Percentiles rank a stretch among this genome's conserved stretches.
Evolutionary conservation across 2,329 filamentous ascomycete species (phyloP).

Genomic region (Aspergillus floridensis): DNA sequence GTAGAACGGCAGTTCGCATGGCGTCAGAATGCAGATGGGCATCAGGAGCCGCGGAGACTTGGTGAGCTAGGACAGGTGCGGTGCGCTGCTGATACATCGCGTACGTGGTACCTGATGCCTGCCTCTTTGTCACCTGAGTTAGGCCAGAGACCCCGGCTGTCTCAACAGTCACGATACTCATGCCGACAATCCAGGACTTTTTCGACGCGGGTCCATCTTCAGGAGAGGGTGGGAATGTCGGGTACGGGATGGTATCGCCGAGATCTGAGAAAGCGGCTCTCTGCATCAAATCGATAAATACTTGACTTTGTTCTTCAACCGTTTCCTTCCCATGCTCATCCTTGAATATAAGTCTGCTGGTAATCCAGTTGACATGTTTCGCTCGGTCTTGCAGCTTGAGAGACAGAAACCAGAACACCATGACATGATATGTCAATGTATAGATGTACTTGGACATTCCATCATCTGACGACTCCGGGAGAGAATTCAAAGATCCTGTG

Average conservation of each 20-base stretch:
- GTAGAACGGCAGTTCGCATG: conserved; percentile 43
- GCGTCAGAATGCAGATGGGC: conserved; percentile 39
- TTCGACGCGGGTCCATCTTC: conserved; percentile 43
- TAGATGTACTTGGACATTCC: conserved; percentile 92
- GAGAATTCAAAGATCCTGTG: conserved; percentile 32
- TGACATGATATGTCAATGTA: conserved; percentile 88
- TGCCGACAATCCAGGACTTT: conserved; percentile 52
- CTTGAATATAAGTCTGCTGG: conserved; percentile 74
- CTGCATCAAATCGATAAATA: conserved; percentile 94
- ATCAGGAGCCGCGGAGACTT: conserved; percentile 41
- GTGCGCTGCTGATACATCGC: conserved; percentile 49
- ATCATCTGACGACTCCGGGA: conserved; percentile 51
- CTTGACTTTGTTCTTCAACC: conserved; percentile 87
- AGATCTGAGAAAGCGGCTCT: conserved; percentile 81
- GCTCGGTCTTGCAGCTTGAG: conserved; percentile 79
- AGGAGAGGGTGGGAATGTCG: conserved; percentile 41
- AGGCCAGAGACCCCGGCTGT: conserved; percentile 48
- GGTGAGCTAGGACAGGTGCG: conserved; percentile 45
- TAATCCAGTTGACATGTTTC: conserved; percentile 85
- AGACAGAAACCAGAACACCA: conserved; percentile 95
- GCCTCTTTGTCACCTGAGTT: conserved; percentile 51
- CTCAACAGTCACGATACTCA: conserved; percentile 53
- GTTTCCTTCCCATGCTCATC: conserved; percentile 71
- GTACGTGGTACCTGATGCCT: conserved; percentile 52
- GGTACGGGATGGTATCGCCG: conserved; percentile 59